These are phyloP conservation scores for Suillus plorans DNA, from an alignment of 768 basidiomycete species.

Conservation along the genomic window DNA sequence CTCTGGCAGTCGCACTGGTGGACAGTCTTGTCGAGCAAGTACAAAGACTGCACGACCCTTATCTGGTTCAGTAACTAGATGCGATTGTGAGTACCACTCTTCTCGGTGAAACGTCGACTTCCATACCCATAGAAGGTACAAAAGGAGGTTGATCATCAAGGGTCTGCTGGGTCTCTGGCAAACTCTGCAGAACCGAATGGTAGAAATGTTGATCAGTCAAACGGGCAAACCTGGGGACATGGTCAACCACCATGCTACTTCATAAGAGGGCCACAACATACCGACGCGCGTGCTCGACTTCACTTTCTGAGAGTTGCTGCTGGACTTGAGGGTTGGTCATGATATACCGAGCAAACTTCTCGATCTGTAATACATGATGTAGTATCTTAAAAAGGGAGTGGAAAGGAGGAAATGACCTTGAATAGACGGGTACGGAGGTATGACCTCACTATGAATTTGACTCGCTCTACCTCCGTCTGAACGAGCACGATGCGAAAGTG, in stretches of 20 bases:
- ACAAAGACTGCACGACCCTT: conserved; percentile 77
- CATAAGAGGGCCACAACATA: conserved; percentile 27
- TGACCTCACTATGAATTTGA: conserved; percentile 88
- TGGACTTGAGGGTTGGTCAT: conserved; percentile 69
- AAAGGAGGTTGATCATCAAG: conserved; percentile 74
- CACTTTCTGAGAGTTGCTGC: conserved; percentile 76
- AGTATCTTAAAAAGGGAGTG: conserved; percentile 15
- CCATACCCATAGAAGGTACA: conserved; percentile 72
- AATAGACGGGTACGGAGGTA: conserved; percentile 83
- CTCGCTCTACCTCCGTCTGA: conserved; percentile 91
- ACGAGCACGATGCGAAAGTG: conserved; percentile 92
- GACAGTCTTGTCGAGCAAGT: conserved; percentile 71
- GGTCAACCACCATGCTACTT: conserved; percentile 2
- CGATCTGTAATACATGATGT: conserved; percentile 56
- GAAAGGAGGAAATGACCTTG: conserved; percentile 56
- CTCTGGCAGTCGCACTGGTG: conserved; percentile 68
- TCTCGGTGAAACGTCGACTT: conserved; percentile 11
- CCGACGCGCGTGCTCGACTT: conserved; percentile 80
- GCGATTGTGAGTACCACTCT: conserved; percentile 9
- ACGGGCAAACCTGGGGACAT: conserved; percentile 59
- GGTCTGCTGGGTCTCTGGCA: conserved; percentile 75
- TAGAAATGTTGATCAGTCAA: conserved; percentile 78
- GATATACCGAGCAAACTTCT: conserved; percentile 83
- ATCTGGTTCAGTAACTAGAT: conserved; percentile 75
- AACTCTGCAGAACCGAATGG: conserved; percentile 75